Evolutionary conservation across 306 rosid genomes (phyloP), one percentile per base, ranked within the genome.

Genomic region (Begonia peltatifolia): DNA sequence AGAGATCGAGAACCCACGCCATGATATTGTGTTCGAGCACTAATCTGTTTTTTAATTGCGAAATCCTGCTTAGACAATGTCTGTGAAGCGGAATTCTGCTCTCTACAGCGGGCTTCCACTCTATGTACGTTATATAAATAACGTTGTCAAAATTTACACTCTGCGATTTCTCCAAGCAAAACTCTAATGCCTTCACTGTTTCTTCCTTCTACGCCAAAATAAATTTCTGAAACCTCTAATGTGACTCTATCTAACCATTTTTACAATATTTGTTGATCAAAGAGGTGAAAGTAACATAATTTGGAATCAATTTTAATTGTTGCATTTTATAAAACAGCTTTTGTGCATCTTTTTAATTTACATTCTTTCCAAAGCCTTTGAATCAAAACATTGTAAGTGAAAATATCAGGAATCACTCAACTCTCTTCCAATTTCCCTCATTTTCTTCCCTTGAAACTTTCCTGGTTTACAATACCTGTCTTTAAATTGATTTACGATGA

Each of bases 191-290:
- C 18, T 17, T 17, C 18, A 17, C 1, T 17, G 18, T 17, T 17
- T 17, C 18, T 17, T 17, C 18, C 18, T 17, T 17, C 18, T 17
- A 17, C 18, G 1, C 18, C 18, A 17, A 17, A 17, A 17, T 17
- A 17, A 17, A 17, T 17, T 17, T 17, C 18, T 17, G 18, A 17
- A 17, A 17, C 18, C 18, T 17, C 18, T 17, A 17, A 17, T 17
- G 18, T 1, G 73, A 67, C 62, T 76, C 75, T 65, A 79, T 57
- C 17, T 63, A 76, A 53, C 93, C 76, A 53, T 50, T 60, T 71
- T 76, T 84, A 62, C 89, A 77, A 36, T 82, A 83, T 18, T 93
- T 95, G 16, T 79, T 77, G 53, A 88, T 82, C 75, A 88, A 63
- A 58, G 81, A 55, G 12, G 96, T 84, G 62, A 79, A 77, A 3